Evolutionary conservation across 176 grass and related monocot species (phyloP).

Genomic region (Urochloa ruziziensis): DNA sequence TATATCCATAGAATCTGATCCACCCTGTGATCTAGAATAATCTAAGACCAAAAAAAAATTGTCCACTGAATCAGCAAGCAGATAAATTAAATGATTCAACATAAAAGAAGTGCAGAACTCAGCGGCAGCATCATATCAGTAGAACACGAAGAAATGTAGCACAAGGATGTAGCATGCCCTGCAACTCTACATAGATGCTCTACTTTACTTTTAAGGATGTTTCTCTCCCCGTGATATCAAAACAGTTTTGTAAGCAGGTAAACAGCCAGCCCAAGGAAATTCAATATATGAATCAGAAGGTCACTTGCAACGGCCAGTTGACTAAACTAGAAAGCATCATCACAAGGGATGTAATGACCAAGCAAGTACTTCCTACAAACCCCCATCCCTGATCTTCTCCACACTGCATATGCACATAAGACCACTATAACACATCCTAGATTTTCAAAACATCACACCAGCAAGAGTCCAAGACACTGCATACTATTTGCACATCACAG

Average conservation of each 20-base stretch:
- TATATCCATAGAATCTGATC: constrained; percentile 52
- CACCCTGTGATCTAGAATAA: constrained; percentile 51
- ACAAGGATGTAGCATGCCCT: not conserved
- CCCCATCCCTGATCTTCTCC: not conserved
- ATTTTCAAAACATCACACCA: not conserved
- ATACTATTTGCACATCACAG: not conserved
- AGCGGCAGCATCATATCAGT: not conserved
- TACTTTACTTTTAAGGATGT: not conserved
- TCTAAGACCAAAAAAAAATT: constrained; percentile 48
- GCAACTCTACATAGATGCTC: not conserved
- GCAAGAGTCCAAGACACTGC: not conserved
- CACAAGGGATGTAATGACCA: not conserved
- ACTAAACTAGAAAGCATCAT: not conserved
- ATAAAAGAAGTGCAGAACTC: not conserved
- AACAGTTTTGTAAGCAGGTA: not conserved
- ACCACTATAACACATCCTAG: not conserved
- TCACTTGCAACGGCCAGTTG: not conserved
- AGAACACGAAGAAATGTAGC: not conserved
- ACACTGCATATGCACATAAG: not conserved
- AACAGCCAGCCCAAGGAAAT: not conserved
- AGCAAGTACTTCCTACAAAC: not conserved
- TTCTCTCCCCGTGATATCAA: not conserved
- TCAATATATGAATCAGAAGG: not conserved
- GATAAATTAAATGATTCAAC: not conserved
- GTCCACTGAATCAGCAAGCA: not conserved